phyloP scores from a whole-genome alignment of 257 asterid genomes.

The Solanum virginianum region DNA sequence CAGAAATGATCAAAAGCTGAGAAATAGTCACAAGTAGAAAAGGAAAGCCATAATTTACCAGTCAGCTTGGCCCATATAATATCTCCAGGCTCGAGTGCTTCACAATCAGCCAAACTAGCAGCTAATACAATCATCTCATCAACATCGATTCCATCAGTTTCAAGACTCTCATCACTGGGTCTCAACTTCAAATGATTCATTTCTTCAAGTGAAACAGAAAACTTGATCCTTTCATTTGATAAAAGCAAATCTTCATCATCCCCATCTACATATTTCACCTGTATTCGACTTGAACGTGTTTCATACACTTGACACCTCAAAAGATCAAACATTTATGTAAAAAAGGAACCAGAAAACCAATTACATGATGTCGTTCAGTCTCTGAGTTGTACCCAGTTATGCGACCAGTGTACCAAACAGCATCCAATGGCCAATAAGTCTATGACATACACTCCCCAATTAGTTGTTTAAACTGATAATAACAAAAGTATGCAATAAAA shows the following conservation, averaged over 20 bases:
- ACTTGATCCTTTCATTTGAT: constrained; percentile 65
- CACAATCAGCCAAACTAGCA: constrained; percentile 67
- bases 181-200: constrained; percentile 51
- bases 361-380: constrained; percentile 69
- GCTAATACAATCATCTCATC: constrained; percentile 85
- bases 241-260: constrained; percentile 61
- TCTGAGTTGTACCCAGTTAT: constrained; percentile 41
- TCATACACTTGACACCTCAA: not conserved
- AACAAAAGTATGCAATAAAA: not conserved
- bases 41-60: constrained; percentile 28
- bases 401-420: constrained; percentile 66
- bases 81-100: constrained; percentile 81
- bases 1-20: not conserved
- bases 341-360: constrained; percentile 5
- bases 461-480: not conserved
- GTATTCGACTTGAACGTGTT: constrained; percentile 15
- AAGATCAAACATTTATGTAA: not conserved
- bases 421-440: constrained; percentile 98
- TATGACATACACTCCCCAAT: constrained; percentile 19
- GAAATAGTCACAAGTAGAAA: not conserved
- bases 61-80: constrained; percentile 97
- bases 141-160: constrained; percentile 61
- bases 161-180: constrained; percentile 30
- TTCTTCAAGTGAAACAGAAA: constrained; percentile 54
- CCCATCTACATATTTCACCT: constrained; percentile 84